Base-by-base conservation (phyloP, 1,284 basidiomycete genomes). In the Polyporus tsugae region DNA sequence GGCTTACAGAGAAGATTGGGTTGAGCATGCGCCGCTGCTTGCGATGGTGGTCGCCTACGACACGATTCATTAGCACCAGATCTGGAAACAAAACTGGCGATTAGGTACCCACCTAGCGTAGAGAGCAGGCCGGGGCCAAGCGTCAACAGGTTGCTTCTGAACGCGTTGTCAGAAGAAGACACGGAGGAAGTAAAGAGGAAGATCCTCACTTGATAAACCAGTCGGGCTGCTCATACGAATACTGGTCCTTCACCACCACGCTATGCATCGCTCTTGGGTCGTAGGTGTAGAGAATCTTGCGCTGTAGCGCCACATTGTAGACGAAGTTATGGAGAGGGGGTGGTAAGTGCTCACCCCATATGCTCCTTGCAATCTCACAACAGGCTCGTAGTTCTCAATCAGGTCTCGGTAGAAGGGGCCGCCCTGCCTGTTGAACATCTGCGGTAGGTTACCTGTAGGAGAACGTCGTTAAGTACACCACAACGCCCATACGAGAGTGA, bases 241-340 rank as follows among this genome's bases (percentile, higher is more conserved):
- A 71, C 60, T 78, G 77, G 39, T 82, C 80, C 63, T 80, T 81
- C 38, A 79, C 73, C 6, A 81, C 55, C 22, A 82, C 76, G 52
- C 73, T 75, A 36, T 78, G 74, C 63, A 79, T 71, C 1, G 79
- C 79, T 35, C 64, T 60, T 2, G 78, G 77, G 59, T 80, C 78
- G 55, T 71, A 74, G 10, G 78, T 70, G 44, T 75, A 76, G 15
- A 79, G 71, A 35, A 74, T 69, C 39, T 73, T 73, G 55, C 70
- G 73, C 77, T 78, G 19, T 4, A 4, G 29, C 13, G 17, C 35
- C 25, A 33, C 7, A n/a, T 25, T 25, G 25, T 64, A 11, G 46
- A 25, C 11, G 4, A 65, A 22, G 9, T 22, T 10, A 6, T 7
- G 35, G 5, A n/a, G 53, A 29, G 22, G 35, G 33, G 36, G 38